These are phyloP conservation scores for Verruconis gallopava DNA, from an alignment of 2,329 filamentous ascomycete species.

Conservation along the genomic window DNA sequence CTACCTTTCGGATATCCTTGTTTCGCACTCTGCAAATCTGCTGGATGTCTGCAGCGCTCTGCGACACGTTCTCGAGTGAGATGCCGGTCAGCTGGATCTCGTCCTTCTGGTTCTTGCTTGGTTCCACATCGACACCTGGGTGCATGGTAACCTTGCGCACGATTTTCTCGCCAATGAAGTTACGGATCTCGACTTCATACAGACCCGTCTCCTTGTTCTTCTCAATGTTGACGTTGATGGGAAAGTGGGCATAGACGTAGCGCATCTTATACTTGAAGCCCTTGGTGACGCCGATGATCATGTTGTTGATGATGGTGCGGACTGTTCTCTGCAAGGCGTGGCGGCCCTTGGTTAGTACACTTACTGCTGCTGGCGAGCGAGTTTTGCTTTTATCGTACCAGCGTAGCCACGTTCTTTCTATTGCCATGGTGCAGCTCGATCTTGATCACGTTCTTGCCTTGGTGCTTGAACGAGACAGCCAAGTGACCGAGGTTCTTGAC, in stretches of 20 bases:
- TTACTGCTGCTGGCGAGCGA: constrained; percentile 13
- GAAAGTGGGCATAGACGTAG: constrained; percentile 99
- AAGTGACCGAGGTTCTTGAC: constrained; percentile 93
- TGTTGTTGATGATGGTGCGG: constrained; percentile 95
- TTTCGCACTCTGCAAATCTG: constrained; percentile 98
- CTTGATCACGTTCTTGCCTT: constrained; percentile 74
- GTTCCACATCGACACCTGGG: constrained; percentile 77
- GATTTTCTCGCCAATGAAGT: constrained; percentile 99
- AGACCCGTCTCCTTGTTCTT: constrained; percentile 86
- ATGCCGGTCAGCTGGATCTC: constrained; percentile 89
- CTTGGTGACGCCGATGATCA: constrained; percentile 96
- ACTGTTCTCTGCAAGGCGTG: constrained; percentile 81
- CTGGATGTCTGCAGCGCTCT: constrained; percentile 91
- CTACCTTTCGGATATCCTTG: constrained; percentile 99
- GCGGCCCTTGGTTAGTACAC: constrained; percentile 62
- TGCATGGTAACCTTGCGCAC: constrained; percentile 86
- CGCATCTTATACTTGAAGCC: constrained; percentile 99
- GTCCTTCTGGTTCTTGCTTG: constrained; percentile 91
- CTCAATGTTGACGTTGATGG: constrained; percentile 99
- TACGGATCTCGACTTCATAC: constrained; percentile 94
- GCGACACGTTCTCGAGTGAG: constrained; percentile 93
- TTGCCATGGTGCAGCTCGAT: constrained; percentile 96
- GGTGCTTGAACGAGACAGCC: constrained; percentile 86
- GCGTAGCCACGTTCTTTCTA: constrained; percentile 93
- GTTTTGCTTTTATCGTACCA: constrained; percentile 29